These are phyloP conservation scores for Pistacia integerrima DNA, from an alignment of 345 rosid genomes.

Conservation along the genomic window DNA sequence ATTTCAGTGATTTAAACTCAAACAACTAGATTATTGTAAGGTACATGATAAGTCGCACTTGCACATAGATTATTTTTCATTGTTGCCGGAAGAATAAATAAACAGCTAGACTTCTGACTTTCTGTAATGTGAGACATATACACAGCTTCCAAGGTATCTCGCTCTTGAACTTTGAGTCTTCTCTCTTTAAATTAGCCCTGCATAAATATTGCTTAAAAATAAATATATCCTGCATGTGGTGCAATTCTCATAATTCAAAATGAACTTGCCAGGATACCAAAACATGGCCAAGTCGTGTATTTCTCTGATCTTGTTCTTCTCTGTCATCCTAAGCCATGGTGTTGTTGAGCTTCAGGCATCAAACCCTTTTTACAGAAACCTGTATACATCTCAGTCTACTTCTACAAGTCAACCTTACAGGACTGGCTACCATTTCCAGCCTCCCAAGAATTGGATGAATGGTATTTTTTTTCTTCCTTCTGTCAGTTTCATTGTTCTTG, in stretches of 20 bases:
- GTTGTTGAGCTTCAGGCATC: slow-evolving; percentile 46
- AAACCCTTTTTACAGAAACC: too few relatives aligned
- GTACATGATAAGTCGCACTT: too few relatives aligned
- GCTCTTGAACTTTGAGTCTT: background rate
- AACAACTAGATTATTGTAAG: too few relatives aligned
- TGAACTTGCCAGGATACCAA: background rate
- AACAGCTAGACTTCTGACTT: background rate
- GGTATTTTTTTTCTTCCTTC: slow-evolving; percentile 24
- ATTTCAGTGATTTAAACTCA: too few relatives aligned
- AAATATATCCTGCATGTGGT: background rate
- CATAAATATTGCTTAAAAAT: background rate
- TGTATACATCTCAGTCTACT: slow-evolving; percentile 13
- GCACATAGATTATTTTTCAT: too few relatives aligned
- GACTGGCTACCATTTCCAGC: slow-evolving; percentile 74
- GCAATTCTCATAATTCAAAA: background rate
- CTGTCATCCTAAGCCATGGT: slow-evolving; percentile 41
- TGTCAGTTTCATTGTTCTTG: background rate
- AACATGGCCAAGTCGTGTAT: slow-evolving; percentile 5
- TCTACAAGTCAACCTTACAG: slow-evolving; percentile 54
- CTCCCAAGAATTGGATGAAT: slow-evolving; percentile 79
- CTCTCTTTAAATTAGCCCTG: background rate
- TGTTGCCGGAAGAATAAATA: too few relatives aligned
- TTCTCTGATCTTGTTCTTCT: slow-evolving; percentile 30
- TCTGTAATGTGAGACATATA: background rate
- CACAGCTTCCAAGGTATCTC: slow-evolving; percentile 32